Conservation (phyloP, 805 yeast species). For the Yamadazyma akitaensis region DNA sequence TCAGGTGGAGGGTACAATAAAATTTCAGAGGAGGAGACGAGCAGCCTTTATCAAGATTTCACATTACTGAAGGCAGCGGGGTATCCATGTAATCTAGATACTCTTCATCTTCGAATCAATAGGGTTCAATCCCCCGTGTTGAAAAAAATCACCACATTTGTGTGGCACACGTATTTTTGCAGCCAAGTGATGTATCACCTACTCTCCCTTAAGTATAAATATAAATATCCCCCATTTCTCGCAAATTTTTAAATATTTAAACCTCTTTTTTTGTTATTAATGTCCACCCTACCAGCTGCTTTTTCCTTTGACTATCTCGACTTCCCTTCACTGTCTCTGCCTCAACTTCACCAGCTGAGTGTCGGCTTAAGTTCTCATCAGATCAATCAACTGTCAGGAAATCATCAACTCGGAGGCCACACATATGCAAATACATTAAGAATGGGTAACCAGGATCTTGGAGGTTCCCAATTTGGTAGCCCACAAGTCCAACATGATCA, state of each 20-base stretch:
- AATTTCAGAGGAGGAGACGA: no score
- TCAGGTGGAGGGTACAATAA: not conserved
- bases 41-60: no score
- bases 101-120: no score
- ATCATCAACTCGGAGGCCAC: not conserved
- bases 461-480: not conserved
- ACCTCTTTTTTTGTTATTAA: not conserved
- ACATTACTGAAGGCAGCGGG: no score
- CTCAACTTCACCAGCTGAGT: not conserved
- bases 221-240: constrained; percentile 1
- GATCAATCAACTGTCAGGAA: not conserved
- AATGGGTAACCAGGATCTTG: not conserved
- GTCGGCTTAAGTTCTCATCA: not conserved
- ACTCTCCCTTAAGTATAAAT: not conserved
- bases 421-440: not conserved
- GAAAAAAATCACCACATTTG: not conserved
- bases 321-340: not conserved
- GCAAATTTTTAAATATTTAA: not conserved
- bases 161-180: constrained; percentile 1
- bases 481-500: not conserved
- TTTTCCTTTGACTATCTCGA: constrained; percentile 8
- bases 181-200: constrained; percentile 3
- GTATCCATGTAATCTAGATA: no score
- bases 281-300: constrained; percentile 7
- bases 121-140: no score